Conservation (phyloP, 257 asterid genomes). For the Plantago major region DNA sequence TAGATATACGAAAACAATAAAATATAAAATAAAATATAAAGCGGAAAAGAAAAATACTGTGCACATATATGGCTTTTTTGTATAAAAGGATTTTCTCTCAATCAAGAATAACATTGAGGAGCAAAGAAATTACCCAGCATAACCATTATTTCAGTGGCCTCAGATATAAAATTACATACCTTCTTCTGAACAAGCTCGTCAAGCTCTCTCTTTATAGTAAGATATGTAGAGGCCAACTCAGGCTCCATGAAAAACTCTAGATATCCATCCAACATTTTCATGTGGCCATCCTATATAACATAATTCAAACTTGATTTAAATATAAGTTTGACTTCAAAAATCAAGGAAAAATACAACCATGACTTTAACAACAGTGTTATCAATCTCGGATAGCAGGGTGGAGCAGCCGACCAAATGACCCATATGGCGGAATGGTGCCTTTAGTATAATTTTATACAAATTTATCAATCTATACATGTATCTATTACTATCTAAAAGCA, state of each 20-base stretch:
- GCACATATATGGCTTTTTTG: no score
- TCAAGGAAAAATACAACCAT: slow-evolving; percentile 3
- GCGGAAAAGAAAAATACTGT: no score
- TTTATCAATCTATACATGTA: no score
- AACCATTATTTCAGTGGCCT: no score
- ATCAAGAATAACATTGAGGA: not conserved
- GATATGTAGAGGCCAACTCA: slow-evolving; percentile 56
- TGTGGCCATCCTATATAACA: slow-evolving; percentile 68
- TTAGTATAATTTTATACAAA: no score
- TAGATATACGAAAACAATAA: no score
- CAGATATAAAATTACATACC: slow-evolving; percentile 32
- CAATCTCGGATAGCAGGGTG: no score
- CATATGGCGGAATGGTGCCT: no score
- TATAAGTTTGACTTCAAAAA: slow-evolving; percentile 12
- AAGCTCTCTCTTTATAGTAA: slow-evolving; percentile 65
- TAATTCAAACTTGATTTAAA: slow-evolving; percentile 17
- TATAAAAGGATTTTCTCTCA: not conserved
- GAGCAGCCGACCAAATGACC: no score
- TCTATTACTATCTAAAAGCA: no score
- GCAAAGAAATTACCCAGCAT: not conserved
- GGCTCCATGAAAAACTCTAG: slow-evolving; percentile 86
- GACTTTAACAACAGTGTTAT: not conserved
- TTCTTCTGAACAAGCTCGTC: slow-evolving; percentile 71
- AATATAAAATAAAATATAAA: no score
- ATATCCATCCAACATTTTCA: slow-evolving; percentile 91